These are phyloP conservation scores for Amoebophrya sp. DNA, from an alignment of 169 alveolate genomes.

Conservation along the genomic window DNA sequence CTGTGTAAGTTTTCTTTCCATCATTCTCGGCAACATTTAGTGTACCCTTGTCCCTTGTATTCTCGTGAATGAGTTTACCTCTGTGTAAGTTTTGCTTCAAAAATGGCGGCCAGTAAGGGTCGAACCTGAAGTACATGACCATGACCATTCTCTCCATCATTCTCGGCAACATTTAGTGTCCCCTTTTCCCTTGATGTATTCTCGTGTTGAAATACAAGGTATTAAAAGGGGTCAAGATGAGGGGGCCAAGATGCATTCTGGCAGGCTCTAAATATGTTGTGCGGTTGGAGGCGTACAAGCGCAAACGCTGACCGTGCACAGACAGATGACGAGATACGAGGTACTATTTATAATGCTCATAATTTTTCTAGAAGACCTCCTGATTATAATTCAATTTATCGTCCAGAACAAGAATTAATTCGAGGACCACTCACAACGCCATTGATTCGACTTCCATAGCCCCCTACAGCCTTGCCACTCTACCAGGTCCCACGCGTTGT, in stretches of 20 bases:
- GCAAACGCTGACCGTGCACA: slow-evolving; percentile 91
- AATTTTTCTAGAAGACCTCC: neutral
- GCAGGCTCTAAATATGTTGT: slow-evolving; percentile 75
- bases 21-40: too few species aligned
- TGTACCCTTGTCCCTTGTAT: too few species aligned
- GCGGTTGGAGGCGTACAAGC: slow-evolving; percentile 94
- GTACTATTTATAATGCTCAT: neutral
- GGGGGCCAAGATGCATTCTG: too few species aligned
- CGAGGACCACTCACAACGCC: neutral
- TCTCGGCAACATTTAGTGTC: too few species aligned
- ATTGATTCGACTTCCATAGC: neutral
- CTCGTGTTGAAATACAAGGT: neutral
- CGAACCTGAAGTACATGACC: too few species aligned
- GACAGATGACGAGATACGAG: slow-evolving; percentile 83
- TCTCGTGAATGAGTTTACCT: too few species aligned
- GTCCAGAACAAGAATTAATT: neutral
- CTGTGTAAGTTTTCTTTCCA: too few species aligned
- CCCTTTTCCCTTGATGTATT: neutral
- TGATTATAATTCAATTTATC: neutral
- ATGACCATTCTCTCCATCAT: too few species aligned
- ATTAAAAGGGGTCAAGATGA: too few species aligned
- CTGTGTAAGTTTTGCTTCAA: too few species aligned
- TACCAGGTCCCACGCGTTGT: slow-evolving; percentile 85
- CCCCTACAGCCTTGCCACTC: too few species aligned
- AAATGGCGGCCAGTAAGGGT: too few species aligned